Conservation (phyloP, 257 asterid genomes). For the Gardenia jasminoides region DNA sequence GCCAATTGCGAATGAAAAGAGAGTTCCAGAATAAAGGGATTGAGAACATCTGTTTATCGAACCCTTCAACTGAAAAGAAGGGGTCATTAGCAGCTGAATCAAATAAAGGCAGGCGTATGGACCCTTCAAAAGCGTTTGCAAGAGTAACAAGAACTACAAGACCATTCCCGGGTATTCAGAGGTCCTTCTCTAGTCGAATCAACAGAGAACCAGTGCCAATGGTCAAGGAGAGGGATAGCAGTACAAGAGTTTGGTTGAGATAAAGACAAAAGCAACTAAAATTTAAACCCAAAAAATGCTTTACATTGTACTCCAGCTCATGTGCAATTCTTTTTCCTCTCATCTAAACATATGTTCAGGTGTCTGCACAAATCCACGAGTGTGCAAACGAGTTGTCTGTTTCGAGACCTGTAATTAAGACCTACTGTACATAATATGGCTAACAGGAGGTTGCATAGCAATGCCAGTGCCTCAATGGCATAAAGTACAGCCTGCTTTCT, state of each 20-base stretch:
- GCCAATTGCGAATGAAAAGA: conserved; percentile 44
- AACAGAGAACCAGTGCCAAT: conserved; percentile 53
- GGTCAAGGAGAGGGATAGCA: conserved; percentile 65
- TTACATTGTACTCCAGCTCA: background rate
- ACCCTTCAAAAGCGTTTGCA: conserved; percentile 52
- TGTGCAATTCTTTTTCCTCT: background rate
- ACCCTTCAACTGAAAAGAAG: conserved; percentile 8
- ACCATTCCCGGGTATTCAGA: conserved; percentile 35
- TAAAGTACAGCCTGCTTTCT: too few relatives aligned
- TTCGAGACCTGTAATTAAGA: too few relatives aligned
- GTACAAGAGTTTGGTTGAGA: conserved; percentile 81
- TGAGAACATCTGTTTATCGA: conserved; percentile 36
- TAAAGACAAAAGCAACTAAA: conserved; percentile 10
- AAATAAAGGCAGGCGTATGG: conserved; percentile 50
- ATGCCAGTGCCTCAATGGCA: too few relatives aligned
- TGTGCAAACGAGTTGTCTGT: too few relatives aligned
- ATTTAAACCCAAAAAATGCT: background rate
- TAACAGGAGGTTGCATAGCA: too few relatives aligned
- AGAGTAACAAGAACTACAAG: conserved; percentile 44
- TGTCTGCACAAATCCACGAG: too few relatives aligned
- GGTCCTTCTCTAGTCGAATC: conserved; percentile 38
- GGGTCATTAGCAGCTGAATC: conserved; percentile 34
- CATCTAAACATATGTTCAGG: too few relatives aligned
- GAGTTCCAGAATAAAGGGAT: conserved; percentile 49
- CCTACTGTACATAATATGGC: too few relatives aligned